Base-by-base conservation (phyloP, 1,139 yeast genomes). In the Saccharomyces hybrid region DNA sequence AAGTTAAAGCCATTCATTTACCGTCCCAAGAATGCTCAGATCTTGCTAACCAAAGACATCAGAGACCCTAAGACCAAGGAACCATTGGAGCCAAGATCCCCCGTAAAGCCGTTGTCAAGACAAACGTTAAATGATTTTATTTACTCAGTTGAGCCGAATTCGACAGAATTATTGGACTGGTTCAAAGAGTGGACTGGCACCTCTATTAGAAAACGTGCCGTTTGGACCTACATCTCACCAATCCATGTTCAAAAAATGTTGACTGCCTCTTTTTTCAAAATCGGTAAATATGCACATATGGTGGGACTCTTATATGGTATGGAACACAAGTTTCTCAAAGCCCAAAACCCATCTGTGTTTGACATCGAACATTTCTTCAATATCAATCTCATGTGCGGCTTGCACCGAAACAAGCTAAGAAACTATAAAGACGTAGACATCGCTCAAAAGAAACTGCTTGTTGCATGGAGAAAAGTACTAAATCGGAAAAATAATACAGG, bases 1-100 rank as follows among this genome's bases (percentile, higher is more conserved):
- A 52, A 55, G 1, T 58, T 74, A 56, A 74, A 70, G 61, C 75
- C 78, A 2, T 66, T 73, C 48, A 74, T 78, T 16, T 78, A 78
- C 61, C 74, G 79, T 61, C 70, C 72, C 26, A 74, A 70, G 70
- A 74, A 77, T 61, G 77, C 79, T 7, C 80, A 82, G 57, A 71
- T 67, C 54, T 73, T 83, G 42, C 67, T 81, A 55, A 77, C 84
- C 9, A 80, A 81, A 68, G 87, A 84, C 63, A 69, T 83, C 54
- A 76, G 78, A 58, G 79, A 77, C 57, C 70, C 73, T 11, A 68
- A 64, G 1, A 67, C 72, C 1, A 75, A 76, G 44, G 60, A 69
- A 42, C 76, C 77, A 47, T 57, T 76, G 13, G 61, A 66, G 7
- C 79, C 81, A 25, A 62, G 70, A 28, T 57, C 57, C 1, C 70